Percentiles rank a stretch among this genome's conserved stretches.
These are phyloP conservation scores for Malassezia brasiliensis DNA, from an alignment of 1,284 basidiomycete species.

Conservation along the genomic window DNA sequence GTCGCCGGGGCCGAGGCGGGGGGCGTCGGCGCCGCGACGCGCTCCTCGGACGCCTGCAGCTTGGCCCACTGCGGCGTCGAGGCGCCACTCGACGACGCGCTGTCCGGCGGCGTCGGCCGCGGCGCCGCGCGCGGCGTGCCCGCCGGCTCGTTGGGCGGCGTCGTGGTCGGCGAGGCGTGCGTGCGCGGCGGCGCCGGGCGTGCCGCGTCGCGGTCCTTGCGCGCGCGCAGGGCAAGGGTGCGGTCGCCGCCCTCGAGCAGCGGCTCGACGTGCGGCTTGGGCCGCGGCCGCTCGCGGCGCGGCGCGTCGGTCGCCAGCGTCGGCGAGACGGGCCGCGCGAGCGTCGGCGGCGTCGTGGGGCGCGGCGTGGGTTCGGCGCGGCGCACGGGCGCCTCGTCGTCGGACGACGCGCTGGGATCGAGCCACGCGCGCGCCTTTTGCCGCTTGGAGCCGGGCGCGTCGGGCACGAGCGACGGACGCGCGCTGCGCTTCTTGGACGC, in stretches of 20 bases:
- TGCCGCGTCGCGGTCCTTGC: neutral
- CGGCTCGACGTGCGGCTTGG: neutral
- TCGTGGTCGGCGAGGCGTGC: too few species aligned
- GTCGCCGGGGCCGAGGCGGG: neutral
- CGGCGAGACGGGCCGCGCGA: too few species aligned
- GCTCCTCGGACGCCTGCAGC: too few species aligned
- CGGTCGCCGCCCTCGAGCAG: neutral
- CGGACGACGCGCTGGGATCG: constrained; percentile 11
- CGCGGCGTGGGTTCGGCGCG: too few species aligned
- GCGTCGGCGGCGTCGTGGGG: too few species aligned
- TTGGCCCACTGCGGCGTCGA: too few species aligned
- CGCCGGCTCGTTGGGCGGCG: too few species aligned
- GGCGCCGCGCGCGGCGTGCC: too few species aligned
- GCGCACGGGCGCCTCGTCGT: too few species aligned
- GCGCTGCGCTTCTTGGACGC: constrained; percentile 2
- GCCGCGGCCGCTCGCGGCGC: too few species aligned
- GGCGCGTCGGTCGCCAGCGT: too few species aligned
- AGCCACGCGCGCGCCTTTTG: constrained; percentile 19
- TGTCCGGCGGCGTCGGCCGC: neutral
- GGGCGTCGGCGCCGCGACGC: neutral
- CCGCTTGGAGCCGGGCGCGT: constrained; percentile 14
- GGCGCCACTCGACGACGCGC: neutral
- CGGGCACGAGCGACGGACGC: constrained; percentile 3
- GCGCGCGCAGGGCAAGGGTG: neutral
- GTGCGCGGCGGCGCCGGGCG: too few species aligned